Base-by-base conservation (phyloP, 345 rosid species). In the Theobroma cacao region DNA sequence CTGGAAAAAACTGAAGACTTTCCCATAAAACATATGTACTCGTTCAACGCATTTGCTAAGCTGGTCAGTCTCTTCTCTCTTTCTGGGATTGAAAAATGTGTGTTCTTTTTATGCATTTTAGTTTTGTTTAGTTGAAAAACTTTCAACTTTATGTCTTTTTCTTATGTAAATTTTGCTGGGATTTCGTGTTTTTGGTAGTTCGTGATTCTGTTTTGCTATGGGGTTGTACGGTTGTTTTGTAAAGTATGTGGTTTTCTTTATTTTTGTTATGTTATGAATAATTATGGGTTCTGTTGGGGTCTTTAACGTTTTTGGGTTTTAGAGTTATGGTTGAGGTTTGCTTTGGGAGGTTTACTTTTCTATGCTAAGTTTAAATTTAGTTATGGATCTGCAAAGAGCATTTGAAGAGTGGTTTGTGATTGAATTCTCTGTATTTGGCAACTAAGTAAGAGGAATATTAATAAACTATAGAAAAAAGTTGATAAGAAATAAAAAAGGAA, bases 51-150 rank as follows among this genome's bases (percentile, higher is more conserved):
- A 59, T 64, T 66, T 34, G 33, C 72, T 38, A 71, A 80, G 77
- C 81, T 52, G 83, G 84, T 84, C 80, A 76, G 80, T 66, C 33
- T 76, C 43, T 60, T 60, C 22, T 76, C 24, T 18, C 4, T 69
- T 69, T 7, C 64, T 45, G 62, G 26, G 6, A 43, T 52, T 50
- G 53, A 53, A 13, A 58, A 63, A 56, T 58, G 31, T 61, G 55
- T 45, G 60, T 18, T 70, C 60, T 63, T 78, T 78, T 48, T 43
- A 52, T 71, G 80, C 48, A 63, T 77, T 66, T 7, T 45, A 31
- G 55, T 62, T 45, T 63, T 24, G 18, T 62, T 75, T 43, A 43
- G 26, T 47, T 61, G 33, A 55, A 55, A 72, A 55, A 26, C 1
- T 56, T 38, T 22, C 3, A 38, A 36, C 76, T 74, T 56, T 56